Evolutionary conservation across 2,329 filamentous ascomycete species (phyloP).

Genomic region (Sarocladiaceae sp.): DNA sequence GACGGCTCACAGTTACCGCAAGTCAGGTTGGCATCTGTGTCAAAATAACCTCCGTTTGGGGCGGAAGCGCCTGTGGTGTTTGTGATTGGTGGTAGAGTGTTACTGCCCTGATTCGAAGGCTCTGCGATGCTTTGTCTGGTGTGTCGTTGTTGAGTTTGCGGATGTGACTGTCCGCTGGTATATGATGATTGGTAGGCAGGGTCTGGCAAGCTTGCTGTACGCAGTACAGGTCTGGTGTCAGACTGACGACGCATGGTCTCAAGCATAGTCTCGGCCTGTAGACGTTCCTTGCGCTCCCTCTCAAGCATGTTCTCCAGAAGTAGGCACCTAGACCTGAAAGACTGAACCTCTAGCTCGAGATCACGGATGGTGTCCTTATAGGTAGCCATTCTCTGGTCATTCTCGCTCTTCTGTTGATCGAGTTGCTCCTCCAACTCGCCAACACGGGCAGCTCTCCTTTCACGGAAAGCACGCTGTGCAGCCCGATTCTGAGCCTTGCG

Average conservation of each 20-base stretch:
- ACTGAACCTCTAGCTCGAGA: slow-evolving; percentile 63
- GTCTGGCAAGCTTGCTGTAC: slow-evolving; percentile 16
- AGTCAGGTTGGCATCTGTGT: slow-evolving; percentile 24
- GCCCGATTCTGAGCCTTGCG: slow-evolving; percentile 92
- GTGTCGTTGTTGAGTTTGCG: slow-evolving; percentile 21
- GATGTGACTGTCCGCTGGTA: slow-evolving; percentile 21
- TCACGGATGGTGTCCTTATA: slow-evolving; percentile 51
- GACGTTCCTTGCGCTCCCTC: slow-evolving; percentile 48
- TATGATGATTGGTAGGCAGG: slow-evolving; percentile 21
- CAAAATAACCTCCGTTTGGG: not conserved
- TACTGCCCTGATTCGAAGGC: not conserved
- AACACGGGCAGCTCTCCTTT: slow-evolving; percentile 79
- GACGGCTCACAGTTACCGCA: slow-evolving; percentile 54
- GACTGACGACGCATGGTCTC: slow-evolving; percentile 29
- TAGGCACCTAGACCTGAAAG: slow-evolving; percentile 58
- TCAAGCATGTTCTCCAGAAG: slow-evolving; percentile 61
- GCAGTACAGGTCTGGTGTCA: slow-evolving; percentile 14
- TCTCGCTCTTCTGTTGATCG: slow-evolving; percentile 53
- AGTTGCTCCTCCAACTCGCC: slow-evolving; percentile 68
- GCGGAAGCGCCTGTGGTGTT: not conserved
- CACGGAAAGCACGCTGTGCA: slow-evolving; percentile 85
- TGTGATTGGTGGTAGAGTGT: slow-evolving; percentile 4
- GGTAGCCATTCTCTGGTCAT: slow-evolving; percentile 54
- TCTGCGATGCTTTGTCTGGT: not conserved
- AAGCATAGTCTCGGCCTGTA: slow-evolving; percentile 38